phyloP scores from a whole-genome alignment of 2,329 filamentous ascomycete species.

The Pestalotiopsis sp. region DNA sequence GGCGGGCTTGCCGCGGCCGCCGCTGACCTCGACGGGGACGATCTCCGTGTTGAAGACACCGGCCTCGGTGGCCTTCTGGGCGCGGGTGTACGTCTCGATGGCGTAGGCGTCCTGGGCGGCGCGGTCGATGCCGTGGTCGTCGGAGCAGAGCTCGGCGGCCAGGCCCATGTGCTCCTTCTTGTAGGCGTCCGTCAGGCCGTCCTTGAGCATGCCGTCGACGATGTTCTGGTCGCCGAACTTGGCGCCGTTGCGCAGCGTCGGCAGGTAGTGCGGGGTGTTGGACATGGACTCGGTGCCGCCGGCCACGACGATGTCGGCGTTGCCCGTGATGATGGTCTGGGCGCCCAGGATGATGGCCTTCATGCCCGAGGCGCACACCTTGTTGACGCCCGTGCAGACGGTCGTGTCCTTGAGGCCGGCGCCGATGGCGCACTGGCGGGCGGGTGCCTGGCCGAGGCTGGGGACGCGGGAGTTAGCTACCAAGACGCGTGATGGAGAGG shows the following conservation, averaged over 20 bases:
- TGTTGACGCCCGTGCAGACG: conserved; percentile 94
- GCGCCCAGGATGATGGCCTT: conserved; percentile 95
- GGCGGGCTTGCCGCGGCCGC: conserved; percentile 86
- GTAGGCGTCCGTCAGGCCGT: conserved; percentile 93
- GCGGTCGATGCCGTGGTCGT: conserved; percentile 79
- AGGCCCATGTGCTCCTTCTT: conserved; percentile 98
- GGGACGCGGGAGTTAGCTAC: conserved; percentile 4
- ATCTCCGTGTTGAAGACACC: conserved; percentile 88
- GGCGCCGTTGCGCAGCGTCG: conserved; percentile 80
- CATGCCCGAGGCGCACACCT: conserved; percentile 94
- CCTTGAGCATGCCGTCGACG: conserved; percentile 89
- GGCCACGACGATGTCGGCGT: conserved; percentile 88
- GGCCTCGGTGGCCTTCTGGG: conserved; percentile 80
- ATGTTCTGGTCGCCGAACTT: conserved; percentile 93
- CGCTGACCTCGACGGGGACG: conserved; percentile 82
- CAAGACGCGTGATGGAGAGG: conserved; percentile 6
- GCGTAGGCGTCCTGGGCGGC: conserved; percentile 94
- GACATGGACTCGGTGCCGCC: conserved; percentile 99
- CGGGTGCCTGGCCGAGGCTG: conserved; percentile 94
- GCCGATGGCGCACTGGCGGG: conserved; percentile 88
- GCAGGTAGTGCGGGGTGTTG: conserved; percentile 94
- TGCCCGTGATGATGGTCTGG: conserved; percentile 97
- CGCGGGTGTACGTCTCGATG: conserved; percentile 75
- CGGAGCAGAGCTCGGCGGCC: conserved; percentile 86
- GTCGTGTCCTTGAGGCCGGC: conserved; percentile 82